Evolutionary conservation across 768 basidiomycete genomes (phyloP).

Genomic region (Lyophyllum shimeji): DNA sequence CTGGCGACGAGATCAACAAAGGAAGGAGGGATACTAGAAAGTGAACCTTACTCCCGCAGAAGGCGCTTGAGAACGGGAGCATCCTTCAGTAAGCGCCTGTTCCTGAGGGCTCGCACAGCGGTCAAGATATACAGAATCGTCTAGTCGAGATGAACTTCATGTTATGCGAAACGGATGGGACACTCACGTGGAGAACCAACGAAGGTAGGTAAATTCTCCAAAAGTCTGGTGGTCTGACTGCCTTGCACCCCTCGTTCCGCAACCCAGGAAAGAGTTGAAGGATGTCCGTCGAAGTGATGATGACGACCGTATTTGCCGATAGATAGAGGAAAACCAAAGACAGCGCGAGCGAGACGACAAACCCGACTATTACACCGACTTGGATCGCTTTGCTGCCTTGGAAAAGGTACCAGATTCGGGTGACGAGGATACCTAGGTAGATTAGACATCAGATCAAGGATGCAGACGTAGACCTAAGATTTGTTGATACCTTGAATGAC

Average conservation of each 20-base stretch:
- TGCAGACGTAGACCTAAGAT: background rate
- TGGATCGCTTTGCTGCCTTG: conserved; percentile 27
- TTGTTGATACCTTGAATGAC: conserved; percentile 32
- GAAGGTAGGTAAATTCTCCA: conserved; percentile 37
- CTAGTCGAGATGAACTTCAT: conserved; percentile 15
- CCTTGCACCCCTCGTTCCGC: conserved; percentile 29
- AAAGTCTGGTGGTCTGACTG: conserved; percentile 27
- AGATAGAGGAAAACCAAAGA: conserved; percentile 31
- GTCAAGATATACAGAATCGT: conserved; percentile 36
- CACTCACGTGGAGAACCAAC: conserved; percentile 35
- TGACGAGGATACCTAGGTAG: conserved; percentile 33
- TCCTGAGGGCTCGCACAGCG: conserved; percentile 31
- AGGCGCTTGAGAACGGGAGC: conserved; percentile 33
- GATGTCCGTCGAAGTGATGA: conserved; percentile 6
- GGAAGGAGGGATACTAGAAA: background rate
- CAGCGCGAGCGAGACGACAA: conserved; percentile 24
- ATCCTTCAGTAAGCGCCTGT: conserved; percentile 29
- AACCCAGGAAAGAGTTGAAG: conserved; percentile 7
- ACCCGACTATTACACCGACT: conserved; percentile 27
- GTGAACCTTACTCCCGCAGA: conserved; percentile 33
- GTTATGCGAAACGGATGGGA: background rate
- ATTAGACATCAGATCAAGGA: background rate
- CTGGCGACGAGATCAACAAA: conserved; percentile 18
- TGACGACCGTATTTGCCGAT: conserved; percentile 16
- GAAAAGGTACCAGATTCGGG: conserved; percentile 43